Evolutionary conservation across 805 yeast genomes (phyloP).

Genomic region (Hanseniaspora guilliermondii): DNA sequence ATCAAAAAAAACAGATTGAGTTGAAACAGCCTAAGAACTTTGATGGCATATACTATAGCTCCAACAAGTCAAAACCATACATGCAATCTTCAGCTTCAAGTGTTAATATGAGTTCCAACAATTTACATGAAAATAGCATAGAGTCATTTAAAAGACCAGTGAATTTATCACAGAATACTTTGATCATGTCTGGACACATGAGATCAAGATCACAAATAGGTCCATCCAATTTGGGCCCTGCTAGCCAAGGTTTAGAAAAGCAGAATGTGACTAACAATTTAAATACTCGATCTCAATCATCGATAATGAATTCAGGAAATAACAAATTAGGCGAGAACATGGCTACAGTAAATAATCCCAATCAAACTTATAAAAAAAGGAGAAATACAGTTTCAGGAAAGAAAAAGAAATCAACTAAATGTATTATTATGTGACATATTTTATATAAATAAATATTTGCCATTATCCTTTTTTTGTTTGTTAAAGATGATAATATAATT

Average conservation of each 20-base stretch:
- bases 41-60: neutral
- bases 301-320: slow-evolving; percentile 15
- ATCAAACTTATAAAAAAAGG: slow-evolving; percentile 14
- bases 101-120: neutral
- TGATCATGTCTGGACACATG: slow-evolving; percentile 12
- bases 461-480: neutral
- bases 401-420: slow-evolving; percentile 18
- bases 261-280: neutral
- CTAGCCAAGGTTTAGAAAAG: neutral
- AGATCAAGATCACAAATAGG: slow-evolving; percentile 12
- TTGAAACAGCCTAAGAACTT: neutral
- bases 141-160: neutral
- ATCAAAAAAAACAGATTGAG: slow-evolving; percentile 8
- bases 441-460: neutral
- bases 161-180: slow-evolving; percentile 2
- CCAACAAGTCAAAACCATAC: neutral
- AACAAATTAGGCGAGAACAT: slow-evolving; percentile 17
- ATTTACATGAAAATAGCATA: neutral
- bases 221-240: neutral
- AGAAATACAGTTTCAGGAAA: slow-evolving; percentile 5
- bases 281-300: slow-evolving; percentile 12
- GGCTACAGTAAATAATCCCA: neutral
- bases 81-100: neutral
- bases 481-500: too few relatives aligned
- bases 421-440: slow-evolving; percentile 16